These are phyloP conservation scores for Salix purpurea DNA, from an alignment of 345 rosid species.

Conservation along the genomic window DNA sequence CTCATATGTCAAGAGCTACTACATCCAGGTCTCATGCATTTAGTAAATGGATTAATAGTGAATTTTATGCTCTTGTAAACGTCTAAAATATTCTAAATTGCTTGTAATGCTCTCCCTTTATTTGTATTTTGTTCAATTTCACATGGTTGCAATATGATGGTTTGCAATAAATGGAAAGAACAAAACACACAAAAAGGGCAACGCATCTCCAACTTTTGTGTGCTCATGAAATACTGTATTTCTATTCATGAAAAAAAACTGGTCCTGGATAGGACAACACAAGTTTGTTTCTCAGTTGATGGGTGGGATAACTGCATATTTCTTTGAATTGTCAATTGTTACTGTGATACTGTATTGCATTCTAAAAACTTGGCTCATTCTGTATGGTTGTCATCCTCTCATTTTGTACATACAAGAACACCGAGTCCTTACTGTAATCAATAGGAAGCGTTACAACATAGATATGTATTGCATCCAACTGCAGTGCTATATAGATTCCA, in stretches of 20 bases:
- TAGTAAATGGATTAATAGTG: neutral
- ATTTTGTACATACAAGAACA: neutral
- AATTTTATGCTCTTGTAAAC: neutral
- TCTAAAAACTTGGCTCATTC: neutral
- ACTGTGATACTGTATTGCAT: neutral
- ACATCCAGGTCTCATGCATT: slow-evolving; percentile 57
- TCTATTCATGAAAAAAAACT: neutral
- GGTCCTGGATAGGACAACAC: neutral
- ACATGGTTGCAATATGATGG: neutral
- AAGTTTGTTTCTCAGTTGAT: neutral
- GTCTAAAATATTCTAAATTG: neutral
- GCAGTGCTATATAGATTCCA: no score
- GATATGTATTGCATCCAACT: neutral
- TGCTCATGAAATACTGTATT: neutral
- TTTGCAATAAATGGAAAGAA: neutral
- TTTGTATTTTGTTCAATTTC: neutral
- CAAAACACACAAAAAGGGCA: neutral
- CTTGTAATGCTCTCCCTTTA: neutral
- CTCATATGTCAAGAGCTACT: slow-evolving; percentile 67
- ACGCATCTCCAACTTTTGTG: neutral
- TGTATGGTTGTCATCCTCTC: neutral
- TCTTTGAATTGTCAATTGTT: no score
- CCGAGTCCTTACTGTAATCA: neutral
- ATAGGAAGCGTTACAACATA: neutral
- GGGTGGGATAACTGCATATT: neutral